phyloP scores from a whole-genome alignment of 2,329 filamentous ascomycete species.

The Beauveria sp. region DNA sequence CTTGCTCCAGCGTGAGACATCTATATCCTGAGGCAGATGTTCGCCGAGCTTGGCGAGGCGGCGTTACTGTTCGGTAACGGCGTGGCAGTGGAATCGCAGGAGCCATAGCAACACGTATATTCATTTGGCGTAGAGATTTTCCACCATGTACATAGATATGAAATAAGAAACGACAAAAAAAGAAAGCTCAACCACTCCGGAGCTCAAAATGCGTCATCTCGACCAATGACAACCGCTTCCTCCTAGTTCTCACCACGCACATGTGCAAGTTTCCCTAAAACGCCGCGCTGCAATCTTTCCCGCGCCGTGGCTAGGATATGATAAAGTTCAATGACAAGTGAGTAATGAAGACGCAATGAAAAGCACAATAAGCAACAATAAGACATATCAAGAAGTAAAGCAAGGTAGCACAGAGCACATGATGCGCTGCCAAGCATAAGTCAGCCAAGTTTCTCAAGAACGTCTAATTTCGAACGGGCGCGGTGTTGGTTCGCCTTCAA shows the following conservation, averaged over 20 bases:
- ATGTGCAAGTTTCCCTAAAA: slow-evolving; percentile 5
- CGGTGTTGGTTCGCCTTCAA: slow-evolving; percentile 27
- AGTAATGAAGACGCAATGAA: neutral
- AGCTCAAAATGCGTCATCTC: no score
- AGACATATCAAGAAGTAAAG: slow-evolving; percentile 5
- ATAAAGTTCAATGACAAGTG: slow-evolving; percentile 12
- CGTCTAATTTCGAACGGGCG: slow-evolving; percentile 24
- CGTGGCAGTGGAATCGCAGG: no score
- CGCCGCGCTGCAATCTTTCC: slow-evolving; percentile 18
- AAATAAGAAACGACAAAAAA: no score
- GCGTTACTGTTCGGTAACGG: no score
- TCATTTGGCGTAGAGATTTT: no score
- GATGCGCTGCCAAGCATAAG: neutral
- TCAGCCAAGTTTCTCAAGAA: neutral
- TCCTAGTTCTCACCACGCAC: neutral
- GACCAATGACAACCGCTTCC: no score
- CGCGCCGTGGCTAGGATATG: slow-evolving; percentile 11
- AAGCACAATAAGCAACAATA: neutral
- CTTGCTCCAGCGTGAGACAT: no score
- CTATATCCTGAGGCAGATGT: no score
- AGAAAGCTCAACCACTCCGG: no score
- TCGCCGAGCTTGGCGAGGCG: no score
- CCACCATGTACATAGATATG: no score
- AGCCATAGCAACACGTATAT: no score
- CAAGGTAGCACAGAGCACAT: neutral